phyloP scores from a whole-genome alignment of 805 yeast genomes.

The Monosporozyma yasuniensis region DNA sequence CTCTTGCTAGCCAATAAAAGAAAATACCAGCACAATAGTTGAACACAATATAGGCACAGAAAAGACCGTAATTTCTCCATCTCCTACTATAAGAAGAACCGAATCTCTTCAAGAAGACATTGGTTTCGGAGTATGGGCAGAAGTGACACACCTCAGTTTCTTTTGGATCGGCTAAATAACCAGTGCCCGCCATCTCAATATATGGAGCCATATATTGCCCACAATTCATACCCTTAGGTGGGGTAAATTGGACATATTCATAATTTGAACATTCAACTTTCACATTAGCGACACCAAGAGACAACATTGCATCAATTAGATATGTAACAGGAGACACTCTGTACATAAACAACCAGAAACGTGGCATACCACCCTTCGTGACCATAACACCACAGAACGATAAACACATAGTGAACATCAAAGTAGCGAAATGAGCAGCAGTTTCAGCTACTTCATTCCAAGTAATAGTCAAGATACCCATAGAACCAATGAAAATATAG shows the following conservation, averaged over 20 bases:
- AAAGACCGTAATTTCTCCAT: constrained; percentile 59
- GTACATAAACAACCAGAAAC: constrained; percentile 81
- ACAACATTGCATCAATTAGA: constrained; percentile 46
- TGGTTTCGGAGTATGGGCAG: constrained; percentile 50
- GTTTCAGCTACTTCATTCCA: constrained; percentile 50
- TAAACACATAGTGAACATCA: constrained; percentile 55
- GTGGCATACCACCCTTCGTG: constrained; percentile 47
- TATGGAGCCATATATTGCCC: constrained; percentile 40
- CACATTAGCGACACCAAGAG: constrained; percentile 47
- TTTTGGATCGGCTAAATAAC: constrained; percentile 39
- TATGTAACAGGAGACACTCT: constrained; percentile 68
- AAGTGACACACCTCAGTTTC: constrained; percentile 46
- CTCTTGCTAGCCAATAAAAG: constrained; percentile 60
- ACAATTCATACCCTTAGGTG: constrained; percentile 53
- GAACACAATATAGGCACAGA: constrained; percentile 42
- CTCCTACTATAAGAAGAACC: constrained; percentile 32
- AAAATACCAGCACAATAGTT: constrained; percentile 35
- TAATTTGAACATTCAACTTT: constrained; percentile 38
- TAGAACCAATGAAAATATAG: constrained; percentile 47
- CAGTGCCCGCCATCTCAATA: constrained; percentile 32
- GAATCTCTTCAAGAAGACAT: constrained; percentile 45
- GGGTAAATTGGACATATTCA: constrained; percentile 43
- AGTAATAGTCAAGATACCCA: constrained; percentile 52
- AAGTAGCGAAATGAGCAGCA: constrained; percentile 52
- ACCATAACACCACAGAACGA: constrained; percentile 75